phyloP scores from a whole-genome alignment of 164 flowering plant genomes.

The Litsea cubeba region DNA sequence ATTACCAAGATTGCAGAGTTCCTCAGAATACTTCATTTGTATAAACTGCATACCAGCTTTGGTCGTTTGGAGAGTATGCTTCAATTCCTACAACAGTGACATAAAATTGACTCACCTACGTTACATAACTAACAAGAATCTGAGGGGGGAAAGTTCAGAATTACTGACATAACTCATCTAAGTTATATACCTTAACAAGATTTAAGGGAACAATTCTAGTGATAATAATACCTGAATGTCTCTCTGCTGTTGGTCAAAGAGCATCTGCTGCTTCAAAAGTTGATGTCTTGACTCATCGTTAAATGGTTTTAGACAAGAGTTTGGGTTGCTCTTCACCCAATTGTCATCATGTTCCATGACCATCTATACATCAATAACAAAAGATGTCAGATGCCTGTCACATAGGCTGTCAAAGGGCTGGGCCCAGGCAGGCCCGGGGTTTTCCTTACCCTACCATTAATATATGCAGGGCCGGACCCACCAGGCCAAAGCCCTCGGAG shows the following conservation, averaged over 20 bases:
- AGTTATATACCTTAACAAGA: background rate
- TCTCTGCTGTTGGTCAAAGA: conserved; percentile 64
- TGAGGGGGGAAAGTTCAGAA: background rate
- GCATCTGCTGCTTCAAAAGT: conserved; percentile 42
- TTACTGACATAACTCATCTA: background rate
- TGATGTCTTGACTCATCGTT: conserved; percentile 36
- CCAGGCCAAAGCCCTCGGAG: too few relatives aligned
- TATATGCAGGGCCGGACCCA: too few relatives aligned
- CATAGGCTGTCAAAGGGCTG: too few relatives aligned
- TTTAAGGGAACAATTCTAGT: background rate
- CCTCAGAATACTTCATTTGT: conserved; percentile 80
- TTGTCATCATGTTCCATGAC: background rate
- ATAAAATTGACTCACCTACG: background rate
- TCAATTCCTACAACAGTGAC: conserved; percentile 50
- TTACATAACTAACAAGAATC: too few relatives aligned
- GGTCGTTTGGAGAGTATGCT: conserved; percentile 56
- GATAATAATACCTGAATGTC: conserved; percentile 56
- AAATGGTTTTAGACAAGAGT: background rate
- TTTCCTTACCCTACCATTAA: too few relatives aligned
- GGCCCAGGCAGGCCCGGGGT: too few relatives aligned
- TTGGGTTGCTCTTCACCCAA: background rate
- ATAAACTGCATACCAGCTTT: conserved; percentile 83
- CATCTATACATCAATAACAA: background rate
- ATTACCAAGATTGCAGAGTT: conserved; percentile 75
- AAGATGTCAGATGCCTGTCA: background rate